Conservation (phyloP, 148 eudicot genomes). For the Salicornia ramosissima region DNA sequence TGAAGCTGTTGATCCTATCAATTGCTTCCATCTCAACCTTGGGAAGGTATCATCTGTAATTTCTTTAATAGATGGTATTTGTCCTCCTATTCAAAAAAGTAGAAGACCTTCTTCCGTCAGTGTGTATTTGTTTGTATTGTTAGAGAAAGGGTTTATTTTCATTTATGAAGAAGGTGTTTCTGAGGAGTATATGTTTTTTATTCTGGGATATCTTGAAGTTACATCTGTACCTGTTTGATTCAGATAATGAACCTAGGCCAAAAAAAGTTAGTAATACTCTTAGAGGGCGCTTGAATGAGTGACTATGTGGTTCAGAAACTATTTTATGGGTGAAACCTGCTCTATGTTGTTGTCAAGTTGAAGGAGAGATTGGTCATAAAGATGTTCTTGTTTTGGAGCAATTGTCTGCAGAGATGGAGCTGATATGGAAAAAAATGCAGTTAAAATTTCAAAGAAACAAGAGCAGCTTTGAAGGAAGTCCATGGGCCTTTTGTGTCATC, state of each 20-base stretch:
- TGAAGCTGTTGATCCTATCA: slow-evolving; percentile 36
- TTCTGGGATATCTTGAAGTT: slow-evolving; percentile 51
- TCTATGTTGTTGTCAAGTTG: slow-evolving; percentile 24
- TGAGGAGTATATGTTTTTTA: slow-evolving; percentile 42
- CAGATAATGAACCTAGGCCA: slow-evolving; percentile 19
- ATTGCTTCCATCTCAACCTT: slow-evolving; percentile 41
- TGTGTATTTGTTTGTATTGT: slow-evolving; percentile 36
- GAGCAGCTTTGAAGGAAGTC: slow-evolving; percentile 29
- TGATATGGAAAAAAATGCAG: slow-evolving; percentile 43
- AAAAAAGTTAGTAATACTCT: slow-evolving; percentile 10
- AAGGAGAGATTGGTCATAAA: slow-evolving; percentile 24
- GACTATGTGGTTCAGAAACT: slow-evolving; percentile 27
- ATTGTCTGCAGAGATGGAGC: slow-evolving; percentile 41
- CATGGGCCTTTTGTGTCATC: slow-evolving; percentile 62
- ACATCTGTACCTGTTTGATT: slow-evolving; percentile 36
- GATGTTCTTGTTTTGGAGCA: slow-evolving; percentile 34
- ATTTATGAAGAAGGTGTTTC: slow-evolving; percentile 38
- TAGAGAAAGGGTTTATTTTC: slow-evolving; percentile 34
- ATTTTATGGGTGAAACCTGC: slow-evolving; percentile 65
- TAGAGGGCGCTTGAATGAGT: slow-evolving; percentile 28
- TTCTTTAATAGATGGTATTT: slow-evolving; percentile 34
- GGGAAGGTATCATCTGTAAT: slow-evolving; percentile 46
- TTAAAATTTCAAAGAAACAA: slow-evolving; percentile 36
- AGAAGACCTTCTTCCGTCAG: slow-evolving; percentile 28
- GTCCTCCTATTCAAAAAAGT: slow-evolving; percentile 29